Percentiles rank a stretch among this genome's conserved stretches.
Conservation (phyloP, 768 basidiomycete species). For the Lactarius quietus region DNA sequence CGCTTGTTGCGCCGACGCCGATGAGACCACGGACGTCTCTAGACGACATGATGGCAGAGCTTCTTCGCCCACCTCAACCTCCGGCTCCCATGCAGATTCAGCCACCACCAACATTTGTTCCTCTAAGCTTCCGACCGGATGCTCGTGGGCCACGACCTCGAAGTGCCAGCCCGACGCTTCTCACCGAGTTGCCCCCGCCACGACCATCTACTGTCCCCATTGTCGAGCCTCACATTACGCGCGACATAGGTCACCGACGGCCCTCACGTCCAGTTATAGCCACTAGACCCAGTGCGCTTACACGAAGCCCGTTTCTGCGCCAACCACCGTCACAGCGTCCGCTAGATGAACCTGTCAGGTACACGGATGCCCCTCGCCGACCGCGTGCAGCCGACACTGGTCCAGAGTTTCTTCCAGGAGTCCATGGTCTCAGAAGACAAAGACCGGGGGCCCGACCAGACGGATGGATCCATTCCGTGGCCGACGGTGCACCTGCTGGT, state of each 20-base stretch:
- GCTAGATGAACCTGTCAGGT: neutral
- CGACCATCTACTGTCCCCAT: constrained; percentile 26
- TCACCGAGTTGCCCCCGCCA: constrained; percentile 31
- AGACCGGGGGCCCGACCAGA: neutral
- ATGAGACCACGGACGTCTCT: constrained; percentile 47
- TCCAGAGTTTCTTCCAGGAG: neutral
- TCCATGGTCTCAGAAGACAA: neutral
- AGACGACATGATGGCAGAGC: constrained; percentile 56
- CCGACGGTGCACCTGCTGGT: neutral
- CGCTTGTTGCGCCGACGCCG: constrained; percentile 46
- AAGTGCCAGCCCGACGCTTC: constrained; percentile 40
- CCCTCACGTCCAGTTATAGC: neutral
- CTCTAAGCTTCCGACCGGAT: constrained; percentile 52
- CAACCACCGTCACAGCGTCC: neutral
- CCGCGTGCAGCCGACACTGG: neutral
- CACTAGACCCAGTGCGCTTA: neutral
- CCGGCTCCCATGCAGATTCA: constrained; percentile 40
- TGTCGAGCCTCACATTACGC: constrained; percentile 14
- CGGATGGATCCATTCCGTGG: constrained; percentile 4
- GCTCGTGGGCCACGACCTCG: constrained; percentile 38
- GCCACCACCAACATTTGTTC: constrained; percentile 50
- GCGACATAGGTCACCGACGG: constrained; percentile 15
- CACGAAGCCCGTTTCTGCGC: neutral
- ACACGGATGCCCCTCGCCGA: neutral
- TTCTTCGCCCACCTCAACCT: constrained; percentile 47